Percentiles rank a stretch among this genome's conserved stretches.
Evolutionary conservation across 2,329 filamentous ascomycete species (phyloP).

Genomic region (Berkeleyomyces rouxiae): DNA sequence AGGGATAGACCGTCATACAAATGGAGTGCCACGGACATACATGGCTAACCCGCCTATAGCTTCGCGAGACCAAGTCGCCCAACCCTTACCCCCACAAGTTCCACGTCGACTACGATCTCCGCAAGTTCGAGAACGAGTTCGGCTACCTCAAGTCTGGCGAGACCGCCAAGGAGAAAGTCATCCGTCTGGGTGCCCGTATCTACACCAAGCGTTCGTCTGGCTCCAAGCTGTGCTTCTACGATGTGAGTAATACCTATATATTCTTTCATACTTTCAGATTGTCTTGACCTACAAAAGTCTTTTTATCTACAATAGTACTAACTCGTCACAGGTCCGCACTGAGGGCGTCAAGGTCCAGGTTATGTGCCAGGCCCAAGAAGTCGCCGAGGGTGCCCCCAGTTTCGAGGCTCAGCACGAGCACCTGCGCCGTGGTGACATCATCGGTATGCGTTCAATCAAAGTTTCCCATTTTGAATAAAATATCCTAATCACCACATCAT

Average conservation of each 20-base stretch:
- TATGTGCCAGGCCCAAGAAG: conserved; percentile 76
- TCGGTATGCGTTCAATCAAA: conserved; percentile 35
- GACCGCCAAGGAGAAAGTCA: conserved; percentile 53
- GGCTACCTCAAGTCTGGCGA: conserved; percentile 78
- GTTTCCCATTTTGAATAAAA: not conserved
- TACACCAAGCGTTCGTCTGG: conserved; percentile 74
- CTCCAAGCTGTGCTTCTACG: conserved; percentile 81
- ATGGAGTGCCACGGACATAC: not conserved
- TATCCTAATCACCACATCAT: not conserved
- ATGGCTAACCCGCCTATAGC: conserved; percentile 17
- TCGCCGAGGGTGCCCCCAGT: conserved; percentile 42
- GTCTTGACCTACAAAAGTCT: not conserved
- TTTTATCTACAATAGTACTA: not conserved
- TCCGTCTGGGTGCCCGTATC: conserved; percentile 71
- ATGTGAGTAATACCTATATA: conserved; percentile 25
- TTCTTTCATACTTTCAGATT: not conserved
- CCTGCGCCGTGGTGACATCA: conserved; percentile 79
- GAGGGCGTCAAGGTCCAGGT: conserved; percentile 62
- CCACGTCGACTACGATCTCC: conserved; percentile 66
- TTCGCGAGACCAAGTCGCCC: conserved; percentile 54
- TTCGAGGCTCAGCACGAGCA: conserved; percentile 85
- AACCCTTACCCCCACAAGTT: conserved; percentile 92
- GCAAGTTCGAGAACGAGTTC: conserved; percentile 64
- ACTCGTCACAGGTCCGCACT: conserved; percentile 30
- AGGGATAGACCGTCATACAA: not conserved